Conservation (phyloP, 192 early-diverging fungal genomes). For the Backusella luteola region DNA sequence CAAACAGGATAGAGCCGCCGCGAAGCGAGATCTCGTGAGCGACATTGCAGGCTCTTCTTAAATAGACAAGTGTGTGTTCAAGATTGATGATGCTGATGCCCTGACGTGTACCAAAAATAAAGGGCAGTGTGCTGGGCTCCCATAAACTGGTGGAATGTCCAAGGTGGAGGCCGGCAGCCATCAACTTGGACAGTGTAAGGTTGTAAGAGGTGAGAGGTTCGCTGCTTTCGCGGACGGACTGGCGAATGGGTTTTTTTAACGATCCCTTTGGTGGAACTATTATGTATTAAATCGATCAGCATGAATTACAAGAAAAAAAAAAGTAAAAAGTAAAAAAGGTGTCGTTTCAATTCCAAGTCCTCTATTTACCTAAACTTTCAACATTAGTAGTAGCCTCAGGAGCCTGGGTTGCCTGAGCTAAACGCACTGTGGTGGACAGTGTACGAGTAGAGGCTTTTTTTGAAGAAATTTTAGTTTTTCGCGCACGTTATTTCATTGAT, state of each 20-base stretch:
- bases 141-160: slow-evolving; percentile 77
- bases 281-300: not conserved
- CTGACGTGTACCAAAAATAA: slow-evolving; percentile 84
- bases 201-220: slow-evolving; percentile 41
- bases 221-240: not conserved
- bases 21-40: slow-evolving; percentile 65
- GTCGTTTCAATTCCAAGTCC: too few relatives aligned
- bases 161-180: slow-evolving; percentile 86
- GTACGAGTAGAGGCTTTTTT: not conserved
- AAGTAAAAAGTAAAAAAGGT: too few relatives aligned
- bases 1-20: slow-evolving; percentile 85
- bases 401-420: not conserved
- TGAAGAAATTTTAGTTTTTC: not conserved
- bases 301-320: not conserved
- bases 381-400: not conserved
- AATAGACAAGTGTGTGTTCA: slow-evolving; percentile 82
- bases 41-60: slow-evolving; percentile 80
- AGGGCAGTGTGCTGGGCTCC: slow-evolving; percentile 82
- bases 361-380: not conserved
- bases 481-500: not conserved
- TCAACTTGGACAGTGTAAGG: slow-evolving; percentile 62
- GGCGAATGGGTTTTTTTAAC: slow-evolving; percentile 19
- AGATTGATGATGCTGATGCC: slow-evolving; percentile 94
- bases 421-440: not conserved
- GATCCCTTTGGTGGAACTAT: not conserved